Base-by-base conservation (phyloP, 139 green algal species). In the Chlorella ohadii region DNA sequence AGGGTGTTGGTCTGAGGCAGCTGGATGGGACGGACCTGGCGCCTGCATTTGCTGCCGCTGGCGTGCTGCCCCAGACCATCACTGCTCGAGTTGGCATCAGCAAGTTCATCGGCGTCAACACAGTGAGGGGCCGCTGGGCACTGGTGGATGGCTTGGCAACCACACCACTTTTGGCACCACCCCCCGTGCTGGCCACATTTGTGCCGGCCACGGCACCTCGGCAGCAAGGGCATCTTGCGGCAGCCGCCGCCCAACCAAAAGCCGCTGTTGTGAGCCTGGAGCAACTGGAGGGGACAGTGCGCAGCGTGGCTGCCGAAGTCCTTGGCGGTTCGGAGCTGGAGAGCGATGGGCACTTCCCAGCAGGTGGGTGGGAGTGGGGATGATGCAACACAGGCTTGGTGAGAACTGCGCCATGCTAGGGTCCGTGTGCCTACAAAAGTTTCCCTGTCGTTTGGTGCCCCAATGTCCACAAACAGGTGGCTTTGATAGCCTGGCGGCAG, bases 401-500 rank as follows among this genome's bases (percentile, higher is more conserved):
- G 44, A 55, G 44, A 55, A 11, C 44, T n/a, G n/a, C n/a, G n/a
- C n/a, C n/a, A n/a, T n/a, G n/a, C n/a, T n/a, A n/a, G n/a, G n/a
- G n/a, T n/a, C n/a, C n/a, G n/a, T n/a, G n/a, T n/a, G n/a, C n/a
- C n/a, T n/a, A n/a, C n/a, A n/a, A n/a, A n/a, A n/a, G n/a, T n/a
- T n/a, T n/a, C n/a, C n/a, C n/a, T n/a, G n/a, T n/a, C n/a, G n/a
- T n/a, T n/a, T n/a, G n/a, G n/a, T n/a, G n/a, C n/a, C n/a, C n/a
- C n/a, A n/a, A n/a, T n/a, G n/a, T n/a, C n/a, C n/a, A n/a, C n/a
- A 47, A 51, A 51, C 66, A 25, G 89, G 91, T 4, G 90, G 88
- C 12, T 88, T 98, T 25, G 94, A 98, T 84, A 94, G 87, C 39
- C 81, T 98, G 38, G 89, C 83, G 16, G 95, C 95, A 0, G 86